These are phyloP conservation scores for Mallotus nudiflorus DNA, from an alignment of 345 rosid genomes.

Conservation along the genomic window DNA sequence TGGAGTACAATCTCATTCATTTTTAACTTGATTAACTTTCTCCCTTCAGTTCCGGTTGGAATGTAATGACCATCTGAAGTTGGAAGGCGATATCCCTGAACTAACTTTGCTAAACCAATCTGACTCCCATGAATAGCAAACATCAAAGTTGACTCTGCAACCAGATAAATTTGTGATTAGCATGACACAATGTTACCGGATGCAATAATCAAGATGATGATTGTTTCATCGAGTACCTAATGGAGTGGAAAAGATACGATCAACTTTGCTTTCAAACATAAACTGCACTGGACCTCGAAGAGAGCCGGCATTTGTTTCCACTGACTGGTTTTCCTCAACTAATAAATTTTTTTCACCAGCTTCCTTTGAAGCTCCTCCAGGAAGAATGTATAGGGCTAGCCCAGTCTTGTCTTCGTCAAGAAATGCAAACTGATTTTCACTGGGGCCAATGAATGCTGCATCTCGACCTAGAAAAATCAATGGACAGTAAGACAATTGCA, in stretches of 20 bases:
- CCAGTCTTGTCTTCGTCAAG: constrained; percentile 95
- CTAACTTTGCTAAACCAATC: constrained; percentile 82
- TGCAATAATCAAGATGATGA: constrained; percentile 19
- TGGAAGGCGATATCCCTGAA: constrained; percentile 75
- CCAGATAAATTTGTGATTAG: constrained; percentile 33
- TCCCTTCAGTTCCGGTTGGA: constrained; percentile 81
- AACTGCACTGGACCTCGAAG: constrained; percentile 79
- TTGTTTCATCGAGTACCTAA: constrained; percentile 59
- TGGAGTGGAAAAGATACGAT: constrained; percentile 90
- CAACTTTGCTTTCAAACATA: constrained; percentile 90
- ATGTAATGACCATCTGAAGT: constrained; percentile 80
- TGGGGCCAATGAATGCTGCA: constrained; percentile 90
- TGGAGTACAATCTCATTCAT: constrained; percentile 79
- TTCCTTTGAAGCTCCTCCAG: constrained; percentile 61
- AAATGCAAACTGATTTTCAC: constrained; percentile 84
- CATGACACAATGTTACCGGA: constrained; percentile 16
- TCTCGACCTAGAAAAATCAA: constrained; percentile 58
- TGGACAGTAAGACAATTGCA: constrained; percentile 4
- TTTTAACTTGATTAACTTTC: constrained; percentile 80
- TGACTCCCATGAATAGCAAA: constrained; percentile 81
- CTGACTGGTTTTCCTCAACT: constrained; percentile 55
- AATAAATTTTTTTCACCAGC: constrained; percentile 57
- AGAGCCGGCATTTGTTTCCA: constrained; percentile 57
- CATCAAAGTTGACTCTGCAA: constrained; percentile 89
- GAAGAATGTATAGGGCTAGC: constrained; percentile 67